These are phyloP conservation scores for Coemansia sp. DNA, from an alignment of 192 early-diverging fungal genomes.

Conservation along the genomic window DNA sequence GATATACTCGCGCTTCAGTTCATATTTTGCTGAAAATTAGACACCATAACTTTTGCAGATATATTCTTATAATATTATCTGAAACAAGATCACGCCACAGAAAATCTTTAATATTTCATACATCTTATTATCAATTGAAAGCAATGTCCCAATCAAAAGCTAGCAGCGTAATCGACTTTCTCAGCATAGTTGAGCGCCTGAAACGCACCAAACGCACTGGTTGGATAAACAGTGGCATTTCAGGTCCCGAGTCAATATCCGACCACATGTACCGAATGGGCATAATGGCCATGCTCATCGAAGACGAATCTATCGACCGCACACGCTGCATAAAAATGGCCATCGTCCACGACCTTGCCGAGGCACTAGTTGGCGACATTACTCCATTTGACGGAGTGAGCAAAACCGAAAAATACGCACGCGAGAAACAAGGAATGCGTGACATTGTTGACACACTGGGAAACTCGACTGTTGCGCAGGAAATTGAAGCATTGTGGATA, in stretches of 20 bases:
- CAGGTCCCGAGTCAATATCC: slow-evolving; percentile 78
- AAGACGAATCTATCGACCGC: slow-evolving; percentile 66
- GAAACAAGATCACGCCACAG: too few relatives aligned
- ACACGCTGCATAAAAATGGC: slow-evolving; percentile 85
- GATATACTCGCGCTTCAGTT: too few relatives aligned
- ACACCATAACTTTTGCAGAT: too few relatives aligned
- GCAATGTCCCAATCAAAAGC: slow-evolving; percentile 14
- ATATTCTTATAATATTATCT: too few relatives aligned
- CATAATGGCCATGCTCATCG: slow-evolving; percentile 81
- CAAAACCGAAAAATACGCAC: slow-evolving; percentile 72
- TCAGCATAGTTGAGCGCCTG: slow-evolving; percentile 79
- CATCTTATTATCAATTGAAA: not conserved
- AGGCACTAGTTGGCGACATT: slow-evolving; percentile 77
- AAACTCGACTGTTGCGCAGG: slow-evolving; percentile 57
- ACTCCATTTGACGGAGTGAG: slow-evolving; percentile 78
- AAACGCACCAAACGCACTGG: slow-evolving; percentile 93
- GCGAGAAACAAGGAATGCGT: slow-evolving; percentile 58
- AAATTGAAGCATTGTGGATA: slow-evolving; percentile 76
- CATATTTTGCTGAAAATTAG: too few relatives aligned
- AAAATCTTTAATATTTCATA: too few relatives aligned
- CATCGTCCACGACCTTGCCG: slow-evolving; percentile 91
- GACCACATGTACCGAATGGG: slow-evolving; percentile 98
- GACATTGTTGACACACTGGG: slow-evolving; percentile 60
- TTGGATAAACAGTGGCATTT: slow-evolving; percentile 77
- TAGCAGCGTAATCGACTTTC: slow-evolving; percentile 64